Evolutionary conservation across 495 filamentous ascomycete species (phyloP).

Genomic region (Halenospora varia): DNA sequence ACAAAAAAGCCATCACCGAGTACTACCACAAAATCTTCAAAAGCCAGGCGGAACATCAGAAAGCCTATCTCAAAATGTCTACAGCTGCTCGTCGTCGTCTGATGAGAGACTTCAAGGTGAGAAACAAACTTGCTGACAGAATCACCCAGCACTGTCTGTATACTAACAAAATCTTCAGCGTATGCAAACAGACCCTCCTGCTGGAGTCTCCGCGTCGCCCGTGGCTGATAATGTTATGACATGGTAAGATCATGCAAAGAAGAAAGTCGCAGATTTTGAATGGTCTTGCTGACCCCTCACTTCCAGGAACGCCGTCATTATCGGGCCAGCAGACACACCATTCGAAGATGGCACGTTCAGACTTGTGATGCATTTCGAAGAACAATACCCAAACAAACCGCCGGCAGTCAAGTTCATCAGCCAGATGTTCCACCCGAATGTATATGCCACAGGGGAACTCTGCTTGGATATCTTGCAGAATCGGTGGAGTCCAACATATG

Average conservation of each 20-base stretch:
- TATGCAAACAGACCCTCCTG: constrained; percentile 98
- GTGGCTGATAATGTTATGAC: constrained; percentile 99
- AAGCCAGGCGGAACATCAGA: background rate
- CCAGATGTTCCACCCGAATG: constrained; percentile 98
- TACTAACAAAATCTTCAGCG: constrained; percentile 51
- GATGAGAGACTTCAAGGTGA: constrained; percentile 98
- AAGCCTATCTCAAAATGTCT: constrained; percentile 56
- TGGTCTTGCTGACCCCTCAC: constrained; percentile 14
- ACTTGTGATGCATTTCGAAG: constrained; percentile 98
- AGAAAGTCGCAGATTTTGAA: constrained; percentile 3
- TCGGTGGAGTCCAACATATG: constrained; percentile 97
- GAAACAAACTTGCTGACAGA: constrained; percentile 22
- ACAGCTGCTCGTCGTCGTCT: constrained; percentile 89
- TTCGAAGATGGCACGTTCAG: constrained; percentile 98
- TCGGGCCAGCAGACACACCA: constrained; percentile 93
- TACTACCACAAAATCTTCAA: background rate
- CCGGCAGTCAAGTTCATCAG: constrained; percentile 98
- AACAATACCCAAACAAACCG: constrained; percentile 97
- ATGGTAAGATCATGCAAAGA: constrained; percentile 54
- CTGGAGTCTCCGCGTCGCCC: constrained; percentile 93
- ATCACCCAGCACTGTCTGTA: constrained; percentile 13
- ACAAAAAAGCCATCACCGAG: background rate
- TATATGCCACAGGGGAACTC: constrained; percentile 94
- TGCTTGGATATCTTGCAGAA: constrained; percentile 98
- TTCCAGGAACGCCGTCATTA: constrained; percentile 95